phyloP scores from a whole-genome alignment of 768 basidiomycete genomes.

The Hygrophorus russula region DNA sequence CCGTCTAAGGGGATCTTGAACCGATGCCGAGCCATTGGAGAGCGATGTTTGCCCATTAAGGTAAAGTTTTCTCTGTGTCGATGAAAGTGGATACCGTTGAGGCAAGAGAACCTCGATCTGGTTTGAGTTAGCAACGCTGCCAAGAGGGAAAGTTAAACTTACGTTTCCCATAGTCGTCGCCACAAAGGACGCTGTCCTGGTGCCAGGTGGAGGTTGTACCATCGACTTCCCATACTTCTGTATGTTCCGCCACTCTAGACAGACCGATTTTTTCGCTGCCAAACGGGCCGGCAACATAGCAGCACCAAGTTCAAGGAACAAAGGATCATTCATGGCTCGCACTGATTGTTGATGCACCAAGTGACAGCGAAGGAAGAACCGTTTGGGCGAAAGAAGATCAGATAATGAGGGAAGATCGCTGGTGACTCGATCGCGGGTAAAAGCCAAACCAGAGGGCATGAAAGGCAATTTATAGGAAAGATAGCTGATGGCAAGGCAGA shows the following conservation, averaged over 20 bases:
- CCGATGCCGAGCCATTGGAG: too few species aligned
- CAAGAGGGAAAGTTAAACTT: not conserved
- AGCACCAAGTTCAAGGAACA: constrained; percentile 31
- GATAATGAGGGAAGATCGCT: constrained; percentile 27
- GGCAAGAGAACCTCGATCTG: too few species aligned
- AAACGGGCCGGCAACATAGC: constrained; percentile 16
- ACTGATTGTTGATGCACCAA: constrained; percentile 25
- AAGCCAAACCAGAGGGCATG: constrained; percentile 28
- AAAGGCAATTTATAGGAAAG: constrained; percentile 33
- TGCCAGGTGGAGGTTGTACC: constrained; percentile 7
- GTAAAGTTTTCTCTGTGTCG: too few species aligned
- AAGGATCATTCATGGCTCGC: constrained; percentile 27
- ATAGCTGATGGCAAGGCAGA: constrained; percentile 30
- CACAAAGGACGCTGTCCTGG: not conserved
- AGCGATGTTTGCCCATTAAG: too few species aligned
- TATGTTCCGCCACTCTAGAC: constrained; percentile 12
- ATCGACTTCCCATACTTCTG: constrained; percentile 8
- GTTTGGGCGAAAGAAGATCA: constrained; percentile 30
- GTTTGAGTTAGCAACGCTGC: too few species aligned
- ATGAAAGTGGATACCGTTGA: too few species aligned
- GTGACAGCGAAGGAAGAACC: constrained; percentile 35
- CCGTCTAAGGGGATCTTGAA: too few species aligned
- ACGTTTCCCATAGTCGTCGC: not conserved
- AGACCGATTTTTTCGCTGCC: constrained; percentile 13
- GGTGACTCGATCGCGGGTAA: constrained; percentile 19